Evolutionary conservation across 148 eudicot species (phyloP), one percentile per base, ranked within the genome.

Genomic region (Tetragonia tetragonoides): DNA sequence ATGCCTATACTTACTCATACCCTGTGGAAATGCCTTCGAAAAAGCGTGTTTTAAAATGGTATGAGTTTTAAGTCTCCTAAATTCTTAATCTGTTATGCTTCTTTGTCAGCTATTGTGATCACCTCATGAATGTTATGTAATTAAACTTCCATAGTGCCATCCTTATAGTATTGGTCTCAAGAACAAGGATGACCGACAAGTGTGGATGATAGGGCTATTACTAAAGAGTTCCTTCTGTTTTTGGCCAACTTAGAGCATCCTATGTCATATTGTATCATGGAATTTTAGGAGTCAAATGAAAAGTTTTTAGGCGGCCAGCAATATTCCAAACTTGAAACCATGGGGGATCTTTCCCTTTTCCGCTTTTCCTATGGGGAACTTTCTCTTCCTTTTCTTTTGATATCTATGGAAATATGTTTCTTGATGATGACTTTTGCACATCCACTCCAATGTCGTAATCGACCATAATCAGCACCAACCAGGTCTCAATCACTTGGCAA

Each of bases 41-140:
- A 64, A 94, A 88, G 72, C 78, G 84, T 73, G 72, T 68, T 83
- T 92, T 94, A 76, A 94, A 90, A 85, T 94, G 98, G 98, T 94
- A 91, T 59, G 63, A 24, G 41, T 63, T 12, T 73, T 34, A 53
- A 15, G 34, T 73, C 49, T 59, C 60, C 28, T 47, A 16, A 47
- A 42, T 47, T 24, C 20, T 54, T 71, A 15, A 20, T 1, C 38
- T 3, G 5, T 44, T 14, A 12, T 44, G 57, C 20, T 49, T 70
- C n/a, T 17, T 47, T 47, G 28, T 42, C 53, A 9, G 54, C 49
- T 18, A 9, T n/a, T 68, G 46, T 42, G 70, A 66, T 68, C 11
- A 16, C 28, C 2, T 6, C 16, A 20, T 41, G 14, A 3, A 10
- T 15, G 23, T 12, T 53, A 28, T 77, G 65, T 68, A 5, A 39